A percentile compares a stretch with the other conserved stretches of the same genome.
These are phyloP conservation scores for Aspergillus costaricaensis DNA, from an alignment of 2,329 filamentous ascomycete species.

Conservation along the genomic window DNA sequence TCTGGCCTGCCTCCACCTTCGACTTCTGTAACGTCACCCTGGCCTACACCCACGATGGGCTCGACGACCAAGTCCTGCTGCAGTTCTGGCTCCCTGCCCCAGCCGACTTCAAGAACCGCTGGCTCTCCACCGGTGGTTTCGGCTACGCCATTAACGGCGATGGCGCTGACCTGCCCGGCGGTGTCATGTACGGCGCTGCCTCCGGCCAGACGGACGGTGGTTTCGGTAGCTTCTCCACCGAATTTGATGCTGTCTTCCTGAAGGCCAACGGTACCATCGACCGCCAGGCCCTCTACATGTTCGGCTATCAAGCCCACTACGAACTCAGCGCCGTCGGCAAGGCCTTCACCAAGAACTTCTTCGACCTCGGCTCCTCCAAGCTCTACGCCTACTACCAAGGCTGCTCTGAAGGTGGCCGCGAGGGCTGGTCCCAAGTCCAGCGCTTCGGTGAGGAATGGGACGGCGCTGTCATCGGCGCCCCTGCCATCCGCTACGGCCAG, in stretches of 20 bases:
- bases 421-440: constrained; percentile 56
- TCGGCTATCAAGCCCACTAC: constrained; percentile 51
- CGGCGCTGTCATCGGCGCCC: constrained; percentile 50
- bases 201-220: constrained; percentile 48
- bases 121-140: constrained; percentile 46
- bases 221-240: constrained; percentile 45
- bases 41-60: constrained; percentile 45
- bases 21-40: constrained; percentile 47
- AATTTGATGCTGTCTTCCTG: constrained; percentile 10
- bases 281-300: constrained; percentile 36
- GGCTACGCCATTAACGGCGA: constrained; percentile 1
- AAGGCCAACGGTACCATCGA: constrained; percentile 51
- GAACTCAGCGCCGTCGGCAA: constrained; percentile 55
- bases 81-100: constrained; percentile 39
- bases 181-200: constrained; percentile 46
- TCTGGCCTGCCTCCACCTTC: constrained; percentile 22
- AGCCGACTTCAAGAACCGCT: constrained; percentile 45
- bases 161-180: constrained; percentile 31
- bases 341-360: constrained; percentile 46
- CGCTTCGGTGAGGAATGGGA: constrained; percentile 52
- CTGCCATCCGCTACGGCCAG: constrained; percentile 48
- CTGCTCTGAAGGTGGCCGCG: constrained; percentile 57
- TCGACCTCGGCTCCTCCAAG: constrained; percentile 30
- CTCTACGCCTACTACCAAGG: constrained; percentile 54
- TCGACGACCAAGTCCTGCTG: constrained; percentile 41